These are phyloP conservation scores for Glycine latifolia DNA, from an alignment of 306 rosid species.

Conservation along the genomic window DNA sequence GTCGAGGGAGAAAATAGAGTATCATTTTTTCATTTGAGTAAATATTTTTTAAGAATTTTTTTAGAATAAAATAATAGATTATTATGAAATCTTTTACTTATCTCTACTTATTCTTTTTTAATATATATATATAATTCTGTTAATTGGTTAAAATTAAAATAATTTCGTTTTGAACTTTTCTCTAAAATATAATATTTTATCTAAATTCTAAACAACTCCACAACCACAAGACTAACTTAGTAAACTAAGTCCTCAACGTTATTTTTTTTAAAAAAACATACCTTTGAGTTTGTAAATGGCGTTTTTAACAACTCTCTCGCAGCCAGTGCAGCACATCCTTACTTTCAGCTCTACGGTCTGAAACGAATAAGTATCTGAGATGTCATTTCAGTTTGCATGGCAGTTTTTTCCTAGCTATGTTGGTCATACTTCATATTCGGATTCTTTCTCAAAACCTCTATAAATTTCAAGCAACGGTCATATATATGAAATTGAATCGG, in stretches of 20 bases:
- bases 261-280: too few species aligned
- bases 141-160: not conserved
- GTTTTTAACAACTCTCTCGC: conserved; percentile 87
- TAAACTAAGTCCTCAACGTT: too few species aligned
- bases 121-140: not conserved
- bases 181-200: not conserved
- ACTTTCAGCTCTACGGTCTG: conserved; percentile 97
- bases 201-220: too few species aligned
- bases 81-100: not conserved
- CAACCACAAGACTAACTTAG: too few species aligned
- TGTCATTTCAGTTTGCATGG: conserved; percentile 39
- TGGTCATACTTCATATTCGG: not conserved
- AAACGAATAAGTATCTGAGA: conserved; percentile 51
- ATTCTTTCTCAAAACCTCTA: not conserved
- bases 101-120: not conserved
- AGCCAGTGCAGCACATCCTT: conserved; percentile 97
- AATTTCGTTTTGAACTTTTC: not conserved
- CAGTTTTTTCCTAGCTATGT: not conserved
- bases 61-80: not conserved
- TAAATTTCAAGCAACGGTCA: not conserved
- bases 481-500: not conserved
- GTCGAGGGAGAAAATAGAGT: too few species aligned
- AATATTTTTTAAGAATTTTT: too few species aligned
- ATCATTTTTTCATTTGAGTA: not conserved
- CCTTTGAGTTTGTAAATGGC: conserved; percentile 92